A percentile compares a stretch with the other conserved stretches of the same genome.
phyloP scores from a whole-genome alignment of 2,329 filamentous ascomycete species.

The Verticillium tricorpus region DNA sequence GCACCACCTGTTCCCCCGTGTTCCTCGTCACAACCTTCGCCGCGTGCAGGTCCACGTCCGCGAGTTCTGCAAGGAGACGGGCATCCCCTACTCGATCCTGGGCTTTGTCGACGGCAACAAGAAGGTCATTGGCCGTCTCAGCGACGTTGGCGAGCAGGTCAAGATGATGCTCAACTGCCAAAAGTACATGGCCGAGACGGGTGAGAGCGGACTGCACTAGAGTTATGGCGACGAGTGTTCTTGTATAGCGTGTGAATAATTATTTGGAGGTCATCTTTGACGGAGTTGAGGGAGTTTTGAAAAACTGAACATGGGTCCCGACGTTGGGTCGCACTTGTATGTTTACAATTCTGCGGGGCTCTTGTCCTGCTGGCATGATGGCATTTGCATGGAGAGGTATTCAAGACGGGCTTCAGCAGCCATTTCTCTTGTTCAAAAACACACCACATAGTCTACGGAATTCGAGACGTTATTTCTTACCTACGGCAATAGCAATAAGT shows the following conservation, averaged over 20 bases:
- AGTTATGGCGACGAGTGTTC: background rate
- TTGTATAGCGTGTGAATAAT: background rate
- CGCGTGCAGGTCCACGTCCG: slow-evolving; percentile 54
- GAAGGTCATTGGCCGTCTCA: slow-evolving; percentile 41
- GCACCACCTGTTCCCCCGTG: slow-evolving; percentile 65
- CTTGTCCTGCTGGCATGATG: background rate
- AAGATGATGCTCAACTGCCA: slow-evolving; percentile 55
- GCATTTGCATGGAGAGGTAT: background rate
- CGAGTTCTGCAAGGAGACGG: slow-evolving; percentile 60
- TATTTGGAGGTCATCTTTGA: background rate
- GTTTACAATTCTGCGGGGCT: background rate
- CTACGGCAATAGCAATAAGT: too few relatives aligned
- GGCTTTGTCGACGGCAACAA: slow-evolving; percentile 60
- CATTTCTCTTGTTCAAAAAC: background rate
- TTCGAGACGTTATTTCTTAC: too few relatives aligned
- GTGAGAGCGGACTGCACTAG: slow-evolving; percentile 35
- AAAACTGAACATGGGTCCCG: background rate
- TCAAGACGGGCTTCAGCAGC: background rate
- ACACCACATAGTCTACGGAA: too few relatives aligned
- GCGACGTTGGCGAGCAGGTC: slow-evolving; percentile 58
- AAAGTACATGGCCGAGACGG: slow-evolving; percentile 42
- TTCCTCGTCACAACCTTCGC: slow-evolving; percentile 65
- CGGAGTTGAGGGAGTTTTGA: background rate
- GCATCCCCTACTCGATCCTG: slow-evolving; percentile 57
- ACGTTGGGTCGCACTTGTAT: background rate